These are phyloP conservation scores for Flaveria sonorensis DNA, from an alignment of 129 eudicot species.

Conservation along the genomic window DNA sequence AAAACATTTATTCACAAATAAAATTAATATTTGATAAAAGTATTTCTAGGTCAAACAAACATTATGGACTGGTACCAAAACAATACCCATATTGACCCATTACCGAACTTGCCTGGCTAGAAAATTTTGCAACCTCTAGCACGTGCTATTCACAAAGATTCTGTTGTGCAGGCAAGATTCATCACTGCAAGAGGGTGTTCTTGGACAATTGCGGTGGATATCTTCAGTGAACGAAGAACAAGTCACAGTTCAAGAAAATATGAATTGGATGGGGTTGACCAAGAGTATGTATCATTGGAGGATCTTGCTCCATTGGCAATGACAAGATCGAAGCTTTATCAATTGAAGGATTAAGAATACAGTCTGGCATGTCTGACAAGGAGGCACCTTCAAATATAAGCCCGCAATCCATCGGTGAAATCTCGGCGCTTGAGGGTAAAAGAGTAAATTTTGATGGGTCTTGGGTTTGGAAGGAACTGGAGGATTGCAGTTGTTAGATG, in stretches of 20 bases:
- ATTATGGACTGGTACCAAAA: background rate
- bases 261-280: constrained; percentile 33
- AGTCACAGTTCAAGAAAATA: constrained; percentile 37
- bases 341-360: constrained; percentile 90
- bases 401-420: constrained; percentile 57
- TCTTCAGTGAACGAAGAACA: background rate
- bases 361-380: constrained; percentile 81
- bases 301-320: constrained; percentile 90
- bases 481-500: constrained; percentile 72
- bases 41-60: too few relatives aligned
- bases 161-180: constrained; percentile 50
- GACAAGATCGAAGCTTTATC: constrained; percentile 86
- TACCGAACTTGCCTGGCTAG: background rate
- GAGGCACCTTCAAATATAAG: constrained; percentile 71
- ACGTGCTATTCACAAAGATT: background rate
- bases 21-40: background rate
- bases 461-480: constrained; percentile 75
- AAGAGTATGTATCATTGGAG: constrained; percentile 66
- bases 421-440: constrained; percentile 66
- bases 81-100: background rate
- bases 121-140: background rate
- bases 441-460: constrained; percentile 50
- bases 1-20: background rate
- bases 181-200: constrained; percentile 40
- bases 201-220: constrained; percentile 35